These are phyloP conservation scores for Cruciata laevipes DNA, from an alignment of 257 asterid genomes.

Conservation along the genomic window DNA sequence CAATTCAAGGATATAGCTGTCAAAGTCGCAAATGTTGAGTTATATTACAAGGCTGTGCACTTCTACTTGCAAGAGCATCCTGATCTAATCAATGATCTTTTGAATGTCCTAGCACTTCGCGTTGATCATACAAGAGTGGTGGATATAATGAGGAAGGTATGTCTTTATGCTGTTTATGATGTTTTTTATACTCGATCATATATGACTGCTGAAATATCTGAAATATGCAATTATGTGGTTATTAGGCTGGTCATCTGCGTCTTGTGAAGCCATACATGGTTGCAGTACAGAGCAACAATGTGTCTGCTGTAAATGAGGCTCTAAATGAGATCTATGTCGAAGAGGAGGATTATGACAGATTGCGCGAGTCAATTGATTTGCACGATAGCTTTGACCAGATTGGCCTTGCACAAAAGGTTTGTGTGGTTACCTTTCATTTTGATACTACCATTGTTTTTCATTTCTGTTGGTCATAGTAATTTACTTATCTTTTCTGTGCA, in stretches of 20 bases:
- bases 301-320: slow-evolving; percentile 96
- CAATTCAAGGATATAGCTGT: slow-evolving; percentile 92
- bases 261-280: slow-evolving; percentile 98
- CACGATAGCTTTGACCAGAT: slow-evolving; percentile 97
- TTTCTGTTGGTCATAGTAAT: slow-evolving; percentile 5
- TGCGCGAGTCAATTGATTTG: slow-evolving; percentile 88
- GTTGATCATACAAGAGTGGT: slow-evolving; percentile 96
- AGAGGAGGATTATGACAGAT: slow-evolving; percentile 96
- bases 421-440: slow-evolving; percentile 11
- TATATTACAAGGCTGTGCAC: slow-evolving; percentile 99
- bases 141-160: slow-evolving; percentile 96
- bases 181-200: neutral
- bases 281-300: slow-evolving; percentile 98
- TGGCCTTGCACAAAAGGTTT: slow-evolving; percentile 99
- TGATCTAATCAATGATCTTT: slow-evolving; percentile 87
- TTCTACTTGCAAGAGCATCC: slow-evolving; percentile 99
- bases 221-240: slow-evolving; percentile 20
- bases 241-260: slow-evolving; percentile 88
- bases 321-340: slow-evolving; percentile 92
- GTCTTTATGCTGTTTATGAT: slow-evolving; percentile 9
- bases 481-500: slow-evolving; percentile 24
- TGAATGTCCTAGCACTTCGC: slow-evolving; percentile 96
- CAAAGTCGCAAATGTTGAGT: slow-evolving; percentile 97
- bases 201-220: slow-evolving; percentile 13
- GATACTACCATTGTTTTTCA: neutral